A percentile compares a stretch with the other conserved stretches of the same genome.
Evolutionary conservation across 2,329 filamentous ascomycete genomes (phyloP).

Genomic region (Fusarium sp.): DNA sequence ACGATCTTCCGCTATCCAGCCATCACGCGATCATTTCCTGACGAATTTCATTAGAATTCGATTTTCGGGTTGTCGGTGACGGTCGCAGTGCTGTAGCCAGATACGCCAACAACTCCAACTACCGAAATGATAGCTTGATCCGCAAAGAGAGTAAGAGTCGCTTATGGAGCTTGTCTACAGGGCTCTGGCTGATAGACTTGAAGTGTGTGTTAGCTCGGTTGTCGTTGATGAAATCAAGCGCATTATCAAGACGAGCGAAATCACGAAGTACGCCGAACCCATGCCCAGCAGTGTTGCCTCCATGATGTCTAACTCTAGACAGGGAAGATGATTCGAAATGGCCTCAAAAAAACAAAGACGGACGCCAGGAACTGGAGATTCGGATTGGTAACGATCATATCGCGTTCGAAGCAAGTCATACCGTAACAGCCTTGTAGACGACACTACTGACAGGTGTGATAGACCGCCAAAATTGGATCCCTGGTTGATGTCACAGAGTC

Average conservation of each 20-base stretch:
- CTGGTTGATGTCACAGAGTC: conserved; percentile 97
- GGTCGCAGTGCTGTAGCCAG: conserved; percentile 92
- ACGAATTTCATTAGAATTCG: conserved; percentile 78
- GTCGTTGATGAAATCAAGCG: conserved; percentile 95
- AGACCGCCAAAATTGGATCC: conserved; percentile 99
- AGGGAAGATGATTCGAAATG: conserved; percentile 99
- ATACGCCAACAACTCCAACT: conserved; percentile 99
- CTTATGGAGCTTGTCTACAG: too few species aligned
- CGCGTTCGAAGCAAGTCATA: conserved; percentile 83
- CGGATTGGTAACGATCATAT: conserved; percentile 94
- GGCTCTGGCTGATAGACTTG: conserved; percentile 26
- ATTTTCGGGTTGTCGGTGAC: conserved; percentile 92
- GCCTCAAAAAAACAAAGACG: conserved; percentile 99
- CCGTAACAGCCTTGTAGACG: not conserved
- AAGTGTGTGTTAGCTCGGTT: conserved; percentile 95
- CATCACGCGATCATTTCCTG: conserved; percentile 2
- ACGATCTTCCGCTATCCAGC: not conserved
- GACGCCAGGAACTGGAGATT: conserved; percentile 95
- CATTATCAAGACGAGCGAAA: conserved; percentile 97
- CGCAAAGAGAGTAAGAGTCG: conserved; percentile 93
- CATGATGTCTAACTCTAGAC: conserved; percentile 28
- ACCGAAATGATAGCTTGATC: conserved; percentile 97
- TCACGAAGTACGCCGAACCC: conserved; percentile 78
- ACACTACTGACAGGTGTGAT: conserved; percentile 29
- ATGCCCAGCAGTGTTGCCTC: not conserved